Evolutionary conservation across 2,329 filamentous ascomycete species (phyloP).

Genomic region (Proliferodiscus dingleyae): DNA sequence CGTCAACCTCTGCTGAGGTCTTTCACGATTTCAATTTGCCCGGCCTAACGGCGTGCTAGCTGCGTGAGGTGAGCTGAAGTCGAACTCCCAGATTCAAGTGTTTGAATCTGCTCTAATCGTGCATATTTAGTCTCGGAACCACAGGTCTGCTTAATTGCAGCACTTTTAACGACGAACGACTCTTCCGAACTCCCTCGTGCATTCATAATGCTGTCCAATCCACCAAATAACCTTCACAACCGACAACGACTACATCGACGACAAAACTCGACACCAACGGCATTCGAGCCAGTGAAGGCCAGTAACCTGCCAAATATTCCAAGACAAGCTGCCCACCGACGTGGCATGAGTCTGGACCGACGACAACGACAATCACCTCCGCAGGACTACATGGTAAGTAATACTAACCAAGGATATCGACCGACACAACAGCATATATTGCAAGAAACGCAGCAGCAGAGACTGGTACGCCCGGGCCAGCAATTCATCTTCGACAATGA

Average conservation of each 20-base stretch:
- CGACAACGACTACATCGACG: slow-evolving; percentile 75
- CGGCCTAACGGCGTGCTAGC: slow-evolving; percentile 76
- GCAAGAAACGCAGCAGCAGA: slow-evolving; percentile 88
- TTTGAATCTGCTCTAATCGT: slow-evolving; percentile 1
- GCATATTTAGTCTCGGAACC: slow-evolving; percentile 42
- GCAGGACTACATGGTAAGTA: slow-evolving; percentile 41
- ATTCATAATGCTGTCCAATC: slow-evolving; percentile 78
- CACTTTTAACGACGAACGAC: slow-evolving; percentile 46
- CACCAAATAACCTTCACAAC: slow-evolving; percentile 67
- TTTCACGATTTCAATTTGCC: slow-evolving; percentile 46
- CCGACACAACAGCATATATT: slow-evolving; percentile 68
- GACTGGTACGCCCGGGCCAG: slow-evolving; percentile 72
- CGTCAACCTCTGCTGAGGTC: slow-evolving; percentile 47
- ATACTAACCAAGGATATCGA: slow-evolving; percentile 51
- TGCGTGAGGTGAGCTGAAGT: slow-evolving; percentile 78
- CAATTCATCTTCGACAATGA: slow-evolving; percentile 31
- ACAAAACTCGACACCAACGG: slow-evolving; percentile 79
- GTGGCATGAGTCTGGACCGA: slow-evolving; percentile 80
- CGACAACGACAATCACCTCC: slow-evolving; percentile 51
- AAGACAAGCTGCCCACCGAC: slow-evolving; percentile 59
- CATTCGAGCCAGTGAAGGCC: slow-evolving; percentile 71
- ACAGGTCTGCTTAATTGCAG: slow-evolving; percentile 47
- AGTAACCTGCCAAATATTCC: slow-evolving; percentile 57
- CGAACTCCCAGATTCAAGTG: slow-evolving; percentile 18
- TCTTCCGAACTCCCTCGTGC: slow-evolving; percentile 64